Conservation (phyloP, 1,139 yeast species). For the Kazachstania sp. region DNA sequence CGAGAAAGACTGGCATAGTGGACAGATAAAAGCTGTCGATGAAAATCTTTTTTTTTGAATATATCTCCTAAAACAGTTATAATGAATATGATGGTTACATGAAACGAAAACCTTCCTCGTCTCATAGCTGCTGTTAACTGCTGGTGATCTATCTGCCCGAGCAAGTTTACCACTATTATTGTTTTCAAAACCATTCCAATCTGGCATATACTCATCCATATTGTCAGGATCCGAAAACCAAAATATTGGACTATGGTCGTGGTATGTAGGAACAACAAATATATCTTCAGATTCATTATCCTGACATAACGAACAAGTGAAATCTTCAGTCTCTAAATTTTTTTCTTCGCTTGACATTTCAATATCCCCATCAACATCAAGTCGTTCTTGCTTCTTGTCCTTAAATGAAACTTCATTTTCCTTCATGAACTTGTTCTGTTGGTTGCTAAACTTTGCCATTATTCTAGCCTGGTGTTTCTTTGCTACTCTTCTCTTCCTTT, state of each 20-base stretch:
- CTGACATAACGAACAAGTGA: conserved; percentile 60
- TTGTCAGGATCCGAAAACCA: conserved; percentile 31
- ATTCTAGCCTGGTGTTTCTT: conserved; percentile 59
- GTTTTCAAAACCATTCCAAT: conserved; percentile 25
- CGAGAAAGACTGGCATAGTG: conserved; percentile 57
- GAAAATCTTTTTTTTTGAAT: conserved; percentile 30
- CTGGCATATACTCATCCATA: conserved; percentile 27
- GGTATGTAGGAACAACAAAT: conserved; percentile 47
- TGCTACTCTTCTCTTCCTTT: conserved; percentile 49
- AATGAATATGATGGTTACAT: conserved; percentile 67
- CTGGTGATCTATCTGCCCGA: conserved; percentile 15
- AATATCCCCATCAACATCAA: conserved; percentile 31
- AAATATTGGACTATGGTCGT: conserved; percentile 35
- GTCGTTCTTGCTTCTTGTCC: conserved; percentile 25
- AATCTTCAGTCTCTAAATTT: conserved; percentile 23
- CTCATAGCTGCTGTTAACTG: conserved; percentile 26
- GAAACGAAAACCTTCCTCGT: conserved; percentile 41
- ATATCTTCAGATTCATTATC: conserved; percentile 41
- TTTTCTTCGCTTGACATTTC: conserved; percentile 36
- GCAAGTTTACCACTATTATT: conserved; percentile 16
- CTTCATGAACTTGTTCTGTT: conserved; percentile 63
- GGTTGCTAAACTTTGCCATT: conserved; percentile 69
- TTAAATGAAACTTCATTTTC: conserved; percentile 32
- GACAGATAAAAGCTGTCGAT: conserved; percentile 41
- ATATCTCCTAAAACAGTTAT: conserved; percentile 40